Evolutionary conservation across 257 asterid genomes (phyloP), one percentile per base, ranked within the genome.

Genomic region (Forsythia suspensa): DNA sequence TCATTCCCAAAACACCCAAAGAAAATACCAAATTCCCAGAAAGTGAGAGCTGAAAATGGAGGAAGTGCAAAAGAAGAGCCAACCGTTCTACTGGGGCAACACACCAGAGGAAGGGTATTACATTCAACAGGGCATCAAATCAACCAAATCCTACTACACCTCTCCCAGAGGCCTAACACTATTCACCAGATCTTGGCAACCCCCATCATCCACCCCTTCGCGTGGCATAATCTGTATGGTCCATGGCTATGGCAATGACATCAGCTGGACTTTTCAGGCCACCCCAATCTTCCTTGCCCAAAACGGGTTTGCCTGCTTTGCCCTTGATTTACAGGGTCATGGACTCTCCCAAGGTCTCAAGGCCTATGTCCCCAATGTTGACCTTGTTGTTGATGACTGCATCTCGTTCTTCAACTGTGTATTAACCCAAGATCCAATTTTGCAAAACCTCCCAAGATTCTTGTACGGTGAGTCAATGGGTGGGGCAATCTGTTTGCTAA

Each of bases 281-380:
- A 92, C 98, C 72, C 83, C 97, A 37, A 90, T 92, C 84, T 92
- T 87, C 92, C 92, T 94, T 48, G 96, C 98, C 67, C 91, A 88
- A 83, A 88, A 91, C 43, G 94, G 97, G 1, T 94, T 81, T 65
- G 84, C 97, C 82, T 91, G 96, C 76, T 94, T 92, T 77, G 93
- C 97, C 87, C 89, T 92, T n/a, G 97, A 94, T 43, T 91, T 94
- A 36, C 91, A 90, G 81, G 98, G 98, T 85, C 98, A 94, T 78
- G 97, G 98, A 80, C 89, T 70, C 55, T 94, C 98, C n/a, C 86
- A 88, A 34, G 98, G 97, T 42, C 93, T 92, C 83, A 90, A 84
- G 72, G 95, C 94, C 74, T 91, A 83, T 80, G 97, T 91, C 29
- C 98, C 97, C 0, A 89, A 84, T 79, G 90, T 92, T 13, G 96